A percentile compares a stretch with the other conserved stretches of the same genome.
Conservation (phyloP, 1,284 basidiomycete species). For the Trichosporon coremiiforme region DNA sequence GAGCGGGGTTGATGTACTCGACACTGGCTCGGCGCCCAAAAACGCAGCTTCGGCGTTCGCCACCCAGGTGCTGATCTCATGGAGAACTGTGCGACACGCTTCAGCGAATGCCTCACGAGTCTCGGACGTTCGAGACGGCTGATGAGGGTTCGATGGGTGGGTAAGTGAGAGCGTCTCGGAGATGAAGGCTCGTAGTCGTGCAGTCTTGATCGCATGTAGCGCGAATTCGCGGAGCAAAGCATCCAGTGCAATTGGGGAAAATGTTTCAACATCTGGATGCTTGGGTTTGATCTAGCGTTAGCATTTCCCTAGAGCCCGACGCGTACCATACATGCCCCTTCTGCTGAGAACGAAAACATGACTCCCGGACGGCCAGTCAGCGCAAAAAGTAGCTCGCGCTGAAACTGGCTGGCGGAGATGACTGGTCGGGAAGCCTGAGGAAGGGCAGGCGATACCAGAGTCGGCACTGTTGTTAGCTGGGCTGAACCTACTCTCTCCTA, state of each 20-base stretch:
- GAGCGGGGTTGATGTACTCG: constrained; percentile 67
- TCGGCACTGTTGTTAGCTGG: constrained; percentile 23
- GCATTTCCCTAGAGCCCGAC: constrained; percentile 24
- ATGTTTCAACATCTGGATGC: constrained; percentile 57
- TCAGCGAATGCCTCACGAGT: constrained; percentile 80
- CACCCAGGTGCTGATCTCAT: constrained; percentile 68
- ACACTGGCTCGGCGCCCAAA: constrained; percentile 44
- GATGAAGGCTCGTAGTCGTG: constrained; percentile 66
- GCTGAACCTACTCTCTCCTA: too few relatives aligned
- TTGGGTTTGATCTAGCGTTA: constrained; percentile 29
- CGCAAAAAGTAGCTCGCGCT: constrained; percentile 48
- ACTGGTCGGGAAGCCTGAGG: constrained; percentile 23
- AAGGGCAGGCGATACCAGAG: constrained; percentile 23
- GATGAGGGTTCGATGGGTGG: constrained; percentile 28
- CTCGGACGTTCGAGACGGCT: constrained; percentile 55
- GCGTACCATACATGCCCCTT: constrained; percentile 36
- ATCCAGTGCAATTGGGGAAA: constrained; percentile 65
- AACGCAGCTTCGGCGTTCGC: constrained; percentile 68
- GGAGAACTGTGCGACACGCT: constrained; percentile 66
- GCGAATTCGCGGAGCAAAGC: constrained; percentile 67
- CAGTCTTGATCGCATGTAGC: constrained; percentile 62
- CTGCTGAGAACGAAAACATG: constrained; percentile 34
- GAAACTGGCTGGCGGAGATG: constrained; percentile 40
- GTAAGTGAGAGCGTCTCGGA: constrained; percentile 42
- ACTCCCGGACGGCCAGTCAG: constrained; percentile 45